Base-by-base conservation (phyloP, 2,329 filamentous ascomycete genomes). In the Rugonectria rugulosa region DNA sequence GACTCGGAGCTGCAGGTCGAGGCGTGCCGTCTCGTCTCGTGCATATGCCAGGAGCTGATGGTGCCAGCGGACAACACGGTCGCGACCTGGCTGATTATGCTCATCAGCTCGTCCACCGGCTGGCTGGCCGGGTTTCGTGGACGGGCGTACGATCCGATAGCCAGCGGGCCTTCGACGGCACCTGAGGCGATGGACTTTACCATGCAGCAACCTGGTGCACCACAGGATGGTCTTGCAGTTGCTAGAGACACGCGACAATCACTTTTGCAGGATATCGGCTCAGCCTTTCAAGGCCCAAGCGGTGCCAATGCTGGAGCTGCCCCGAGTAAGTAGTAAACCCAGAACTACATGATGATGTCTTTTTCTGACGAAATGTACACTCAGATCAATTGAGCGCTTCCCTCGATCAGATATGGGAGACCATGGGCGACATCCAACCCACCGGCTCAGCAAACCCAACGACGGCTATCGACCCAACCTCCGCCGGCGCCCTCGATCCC, bases 91-190 rank as follows among this genome's bases (percentile, higher is more conserved):
- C 15, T 57, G 7, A 43, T 53, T 2, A 41, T 45, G 6, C 40
- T 57, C 4, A 41, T 48, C 9, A 40, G 38, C 7, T 48, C 43
- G 1, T 57, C 54, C 2, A 53, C 54, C 3, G 38, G 6, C 1
- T 57, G 54, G 54, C 17, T 57, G 6, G 17, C 12, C 2, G 21
- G 24, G 19, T 53, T 53, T 24, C 38, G 49, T 14, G 11, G n/a
- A 14, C 21, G 37, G 6, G 19, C 37, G 12, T 40, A 40, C 20
- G 19, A 40, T 40, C 37, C 37, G 58, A 6, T 48, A 46, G 5
- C 58, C 52, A 7, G 59, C 59, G 0, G 54, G 59, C 53, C 34
- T 61, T 5, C 45, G 61, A 32, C 37, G 2, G 24, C 57, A 61
- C 20, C 34, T 63, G 9, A 36, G 65, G 11, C 60, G 1, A 60